These are phyloP conservation scores for Melanogaster broomeanus DNA, from an alignment of 768 basidiomycete genomes.

Conservation along the genomic window DNA sequence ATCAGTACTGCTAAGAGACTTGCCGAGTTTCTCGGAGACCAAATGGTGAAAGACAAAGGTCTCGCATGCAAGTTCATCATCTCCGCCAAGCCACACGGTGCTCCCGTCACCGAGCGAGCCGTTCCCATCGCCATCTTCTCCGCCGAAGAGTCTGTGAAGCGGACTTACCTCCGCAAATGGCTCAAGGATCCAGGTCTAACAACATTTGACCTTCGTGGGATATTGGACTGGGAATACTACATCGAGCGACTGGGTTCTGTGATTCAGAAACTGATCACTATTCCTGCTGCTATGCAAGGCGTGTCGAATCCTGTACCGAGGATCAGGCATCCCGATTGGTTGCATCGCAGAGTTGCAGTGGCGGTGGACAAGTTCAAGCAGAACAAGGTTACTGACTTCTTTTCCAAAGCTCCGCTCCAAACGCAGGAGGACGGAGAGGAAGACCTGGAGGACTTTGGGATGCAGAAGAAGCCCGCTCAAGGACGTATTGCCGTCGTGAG, in stretches of 20 bases:
- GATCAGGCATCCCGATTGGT: constrained; percentile 96
- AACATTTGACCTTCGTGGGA: constrained; percentile 89
- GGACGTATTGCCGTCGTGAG: constrained; percentile 56
- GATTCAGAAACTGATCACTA: constrained; percentile 98
- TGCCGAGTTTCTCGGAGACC: constrained; percentile 95
- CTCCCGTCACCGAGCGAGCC: constrained; percentile 96
- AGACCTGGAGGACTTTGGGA: constrained; percentile 69
- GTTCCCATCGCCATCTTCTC: constrained; percentile 98
- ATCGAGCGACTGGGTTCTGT: constrained; percentile 97
- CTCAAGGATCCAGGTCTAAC: constrained; percentile 87
- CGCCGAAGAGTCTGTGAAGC: constrained; percentile 89
- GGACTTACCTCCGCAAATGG: constrained; percentile 92
- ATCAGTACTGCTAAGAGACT: constrained; percentile 95
- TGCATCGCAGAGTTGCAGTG: constrained; percentile 86
- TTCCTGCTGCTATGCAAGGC: constrained; percentile 98
- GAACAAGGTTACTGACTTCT: constrained; percentile 97
- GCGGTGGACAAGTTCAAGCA: constrained; percentile 97
- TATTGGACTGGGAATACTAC: constrained; percentile 98
- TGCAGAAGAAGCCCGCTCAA: constrained; percentile 22
- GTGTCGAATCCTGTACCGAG: constrained; percentile 95
- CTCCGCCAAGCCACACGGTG: constrained; percentile 87
- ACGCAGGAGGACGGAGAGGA: constrained; percentile 8
- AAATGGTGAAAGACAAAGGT: constrained; percentile 99
- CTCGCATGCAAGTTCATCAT: constrained; percentile 99
- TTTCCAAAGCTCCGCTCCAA: constrained; percentile 37